phyloP scores from a whole-genome alignment of 2,329 filamentous ascomycete species.

The Talaromyces sp. region DNA sequence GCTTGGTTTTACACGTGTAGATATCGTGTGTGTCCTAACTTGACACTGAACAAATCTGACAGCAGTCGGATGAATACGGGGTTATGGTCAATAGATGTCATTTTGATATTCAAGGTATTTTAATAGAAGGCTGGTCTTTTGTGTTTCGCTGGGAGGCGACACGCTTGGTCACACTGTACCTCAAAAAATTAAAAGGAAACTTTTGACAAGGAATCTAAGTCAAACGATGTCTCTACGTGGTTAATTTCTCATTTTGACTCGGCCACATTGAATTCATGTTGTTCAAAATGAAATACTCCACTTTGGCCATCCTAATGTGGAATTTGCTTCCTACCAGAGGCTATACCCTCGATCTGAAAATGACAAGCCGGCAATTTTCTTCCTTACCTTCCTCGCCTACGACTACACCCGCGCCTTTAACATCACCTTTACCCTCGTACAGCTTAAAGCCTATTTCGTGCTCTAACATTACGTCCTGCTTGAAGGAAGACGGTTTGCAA shows the following conservation, averaged over 20 bases:
- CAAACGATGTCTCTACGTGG: too few relatives aligned
- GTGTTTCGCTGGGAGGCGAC: too few relatives aligned
- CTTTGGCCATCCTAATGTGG: background rate
- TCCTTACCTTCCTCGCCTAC: too few relatives aligned
- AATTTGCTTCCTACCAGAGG: background rate
- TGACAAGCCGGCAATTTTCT: background rate
- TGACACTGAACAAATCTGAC: too few relatives aligned
- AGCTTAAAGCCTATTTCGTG: background rate
- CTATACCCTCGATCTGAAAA: background rate
- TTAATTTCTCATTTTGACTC: background rate
- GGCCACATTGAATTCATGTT: background rate
- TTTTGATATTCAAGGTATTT: too few relatives aligned
- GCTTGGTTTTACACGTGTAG: background rate
- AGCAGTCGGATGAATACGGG: too few relatives aligned
- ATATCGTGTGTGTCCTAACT: background rate
- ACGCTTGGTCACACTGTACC: too few relatives aligned
- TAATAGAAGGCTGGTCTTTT: too few relatives aligned
- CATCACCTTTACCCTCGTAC: background rate
- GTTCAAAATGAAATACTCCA: background rate
- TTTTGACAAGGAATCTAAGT: too few relatives aligned
- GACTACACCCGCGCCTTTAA: background rate
- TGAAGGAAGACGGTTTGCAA: background rate
- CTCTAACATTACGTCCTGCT: background rate
- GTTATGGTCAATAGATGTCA: too few relatives aligned
- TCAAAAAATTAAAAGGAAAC: too few relatives aligned